Base-by-base conservation (phyloP, 306 rosid species). In the Lotus japonicus region DNA sequence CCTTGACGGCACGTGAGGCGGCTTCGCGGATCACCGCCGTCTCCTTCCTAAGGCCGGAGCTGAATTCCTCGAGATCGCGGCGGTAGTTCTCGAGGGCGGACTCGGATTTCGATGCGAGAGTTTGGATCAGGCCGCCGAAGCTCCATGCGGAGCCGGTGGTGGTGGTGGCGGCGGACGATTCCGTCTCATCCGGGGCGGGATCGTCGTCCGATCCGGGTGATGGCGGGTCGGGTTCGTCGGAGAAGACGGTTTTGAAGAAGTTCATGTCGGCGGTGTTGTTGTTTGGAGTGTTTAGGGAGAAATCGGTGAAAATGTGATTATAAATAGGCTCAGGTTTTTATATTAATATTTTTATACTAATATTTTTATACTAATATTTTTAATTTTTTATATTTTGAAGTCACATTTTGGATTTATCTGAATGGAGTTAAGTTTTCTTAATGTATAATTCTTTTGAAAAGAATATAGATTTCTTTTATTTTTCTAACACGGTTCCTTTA, bases 1-100 rank as follows among this genome's bases (percentile, higher is more conserved):
- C 92, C 79, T 58, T 76, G 64, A 94, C 97, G 64, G 97, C 99
- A 73, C 97, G 97, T 6, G 99, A 94, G 10, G 99, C 95, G 14
- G 80, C 96, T 61, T 85, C 89, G 6, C 96, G 95, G 63, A 94
- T 94, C 52, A 88, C 83, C 19, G 88, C 68, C 41, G 99, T 86
- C 70, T 94, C 99, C 52, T 49, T 81, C 82, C 63, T 85, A 36
- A 94, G 49, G 5, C 82, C 97, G 15, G 95, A 90, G 10, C 97
- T 77, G 73, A 94, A 86, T 19, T 94, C 99, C 77, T 91, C 83
- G 15, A 94, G 80, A 75, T 94, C 99, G 64, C 83, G 91, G 9
- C 97, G 86, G 77, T 92, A 92, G 75, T 13, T 84, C 4, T 76
- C 86, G 74, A 92, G 74, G 4, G 82, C 89, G 26, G 86, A 84